These are phyloP conservation scores for Ananas comosus DNA, from an alignment of 176 grass and related monocot genomes.

Conservation along the genomic window DNA sequence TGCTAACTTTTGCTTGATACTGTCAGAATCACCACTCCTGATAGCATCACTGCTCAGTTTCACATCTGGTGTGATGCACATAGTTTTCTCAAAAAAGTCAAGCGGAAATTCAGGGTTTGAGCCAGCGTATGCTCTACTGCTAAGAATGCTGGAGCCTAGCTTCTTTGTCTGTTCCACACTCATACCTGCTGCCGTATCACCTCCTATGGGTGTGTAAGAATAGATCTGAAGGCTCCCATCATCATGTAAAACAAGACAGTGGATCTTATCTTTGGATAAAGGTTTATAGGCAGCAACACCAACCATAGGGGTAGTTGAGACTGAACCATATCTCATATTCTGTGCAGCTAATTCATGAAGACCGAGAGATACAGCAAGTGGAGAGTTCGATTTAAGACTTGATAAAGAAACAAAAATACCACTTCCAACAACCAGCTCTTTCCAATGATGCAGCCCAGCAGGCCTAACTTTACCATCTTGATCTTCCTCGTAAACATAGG, in stretches of 20 bases:
- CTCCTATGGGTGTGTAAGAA: slow-evolving; percentile 52
- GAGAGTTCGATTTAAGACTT: slow-evolving; percentile 62
- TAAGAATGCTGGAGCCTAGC: slow-evolving; percentile 73
- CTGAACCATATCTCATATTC: slow-evolving; percentile 63
- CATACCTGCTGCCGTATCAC: slow-evolving; percentile 35
- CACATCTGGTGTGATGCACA: slow-evolving; percentile 69
- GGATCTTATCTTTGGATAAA: slow-evolving; percentile 90
- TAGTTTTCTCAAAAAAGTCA: slow-evolving; percentile 92
- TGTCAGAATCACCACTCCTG: slow-evolving; percentile 80
- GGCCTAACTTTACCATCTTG: slow-evolving; percentile 68
- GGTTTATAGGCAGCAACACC: slow-evolving; percentile 91
- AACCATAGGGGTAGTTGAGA: slow-evolving; percentile 61
- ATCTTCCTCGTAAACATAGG: slow-evolving; percentile 70
- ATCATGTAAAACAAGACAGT: slow-evolving; percentile 94
- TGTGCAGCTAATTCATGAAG: slow-evolving; percentile 62
- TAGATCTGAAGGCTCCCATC: slow-evolving; percentile 98
- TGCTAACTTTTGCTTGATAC: slow-evolving; percentile 73
- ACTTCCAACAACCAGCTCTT: slow-evolving; percentile 74
- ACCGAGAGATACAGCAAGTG: slow-evolving; percentile 52
- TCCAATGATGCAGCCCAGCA: slow-evolving; percentile 74
- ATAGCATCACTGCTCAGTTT: slow-evolving; percentile 73
- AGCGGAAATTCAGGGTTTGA: slow-evolving; percentile 79
- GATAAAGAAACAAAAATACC: slow-evolving; percentile 78
- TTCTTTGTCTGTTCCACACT: slow-evolving; percentile 81
- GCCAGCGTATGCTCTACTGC: slow-evolving; percentile 52